Percentiles rank a stretch among this genome's conserved stretches.
Conservation (phyloP, 2,329 filamentous ascomycete genomes). For the Alternaria sp. region DNA sequence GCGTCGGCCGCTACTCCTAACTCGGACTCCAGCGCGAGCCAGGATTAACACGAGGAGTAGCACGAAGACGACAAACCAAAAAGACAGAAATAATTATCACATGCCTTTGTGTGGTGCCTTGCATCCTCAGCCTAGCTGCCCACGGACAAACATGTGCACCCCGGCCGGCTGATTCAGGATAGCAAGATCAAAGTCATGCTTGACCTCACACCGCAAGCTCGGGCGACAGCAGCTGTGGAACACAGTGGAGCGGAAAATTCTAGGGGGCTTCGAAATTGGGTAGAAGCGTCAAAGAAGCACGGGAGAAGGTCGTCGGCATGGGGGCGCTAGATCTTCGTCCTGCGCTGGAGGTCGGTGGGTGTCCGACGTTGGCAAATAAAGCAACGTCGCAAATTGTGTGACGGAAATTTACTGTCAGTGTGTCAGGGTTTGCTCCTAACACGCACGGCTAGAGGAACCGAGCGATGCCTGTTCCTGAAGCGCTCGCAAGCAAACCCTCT, state of each 20-base stretch:
- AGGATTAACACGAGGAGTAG: slow-evolving; percentile 46
- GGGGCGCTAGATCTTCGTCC: slow-evolving; percentile 39
- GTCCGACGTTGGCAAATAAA: slow-evolving; percentile 29
- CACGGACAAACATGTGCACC: slow-evolving; percentile 17
- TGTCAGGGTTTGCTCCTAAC: slow-evolving; percentile 38
- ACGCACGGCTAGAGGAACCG: slow-evolving; percentile 31
- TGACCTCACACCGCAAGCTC: slow-evolving; percentile 42
- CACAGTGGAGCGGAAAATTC: slow-evolving; percentile 37
- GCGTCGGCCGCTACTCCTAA: slow-evolving; percentile 24
- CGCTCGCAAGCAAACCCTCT: slow-evolving; percentile 37
- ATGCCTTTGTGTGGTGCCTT: slow-evolving; percentile 27
- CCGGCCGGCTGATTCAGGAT: slow-evolving; percentile 24
- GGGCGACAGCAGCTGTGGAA: slow-evolving; percentile 25
- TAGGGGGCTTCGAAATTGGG: slow-evolving; percentile 41
- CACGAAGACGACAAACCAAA: slow-evolving; percentile 34
- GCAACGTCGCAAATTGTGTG: slow-evolving; percentile 42
- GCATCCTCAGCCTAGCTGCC: slow-evolving; percentile 31
- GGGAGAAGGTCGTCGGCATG: slow-evolving; percentile 47
- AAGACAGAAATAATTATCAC: slow-evolving; percentile 48
- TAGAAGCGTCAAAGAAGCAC: slow-evolving; percentile 52
- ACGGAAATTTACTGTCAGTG: slow-evolving; percentile 36
- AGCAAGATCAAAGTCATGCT: slow-evolving; percentile 28
- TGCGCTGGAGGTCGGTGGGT: slow-evolving; percentile 24
- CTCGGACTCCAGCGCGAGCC: slow-evolving; percentile 28
- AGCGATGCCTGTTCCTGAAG: slow-evolving; percentile 47